A percentile compares a stretch with the other conserved stretches of the same genome.
These are phyloP conservation scores for Pseudogymnoascus destructans DNA, from an alignment of 2,329 filamentous ascomycete species.

Conservation along the genomic window DNA sequence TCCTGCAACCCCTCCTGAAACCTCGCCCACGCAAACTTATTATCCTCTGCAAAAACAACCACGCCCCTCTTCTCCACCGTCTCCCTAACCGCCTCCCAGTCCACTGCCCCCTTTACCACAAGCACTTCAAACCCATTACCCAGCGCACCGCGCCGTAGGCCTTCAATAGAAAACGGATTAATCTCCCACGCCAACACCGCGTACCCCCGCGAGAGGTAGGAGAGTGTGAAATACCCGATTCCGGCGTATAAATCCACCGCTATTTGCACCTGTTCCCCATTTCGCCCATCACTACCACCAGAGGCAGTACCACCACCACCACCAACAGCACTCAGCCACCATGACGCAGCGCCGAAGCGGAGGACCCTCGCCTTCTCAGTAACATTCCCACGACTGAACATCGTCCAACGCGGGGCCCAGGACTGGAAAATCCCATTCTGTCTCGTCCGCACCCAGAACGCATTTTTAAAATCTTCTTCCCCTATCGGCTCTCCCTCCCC, in stretches of 20 bases:
- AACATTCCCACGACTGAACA: slow-evolving; percentile 88
- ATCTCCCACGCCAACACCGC: slow-evolving; percentile 77
- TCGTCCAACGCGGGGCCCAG: slow-evolving; percentile 83
- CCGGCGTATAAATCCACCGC: slow-evolving; percentile 81
- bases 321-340: slow-evolving; percentile 21
- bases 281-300: neutral
- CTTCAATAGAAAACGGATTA: slow-evolving; percentile 80
- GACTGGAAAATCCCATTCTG: slow-evolving; percentile 73
- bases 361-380: slow-evolving; percentile 75
- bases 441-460: slow-evolving; percentile 66
- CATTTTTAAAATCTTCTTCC: slow-evolving; percentile 43
- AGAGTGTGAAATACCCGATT: slow-evolving; percentile 88
- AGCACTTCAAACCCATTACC: slow-evolving; percentile 53
- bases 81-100: slow-evolving; percentile 28
- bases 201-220: slow-evolving; percentile 60
- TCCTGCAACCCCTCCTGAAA: slow-evolving; percentile 12
- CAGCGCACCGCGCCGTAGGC: slow-evolving; percentile 59
- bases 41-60: slow-evolving; percentile 57
- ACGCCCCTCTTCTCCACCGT: slow-evolving; percentile 38
- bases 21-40: slow-evolving; percentile 33
- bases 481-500: slow-evolving; percentile 23
- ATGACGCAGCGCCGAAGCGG: slow-evolving; percentile 28
- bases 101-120: slow-evolving; percentile 35
- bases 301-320: slow-evolving; percentile 17
- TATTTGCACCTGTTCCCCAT: slow-evolving; percentile 21